These are phyloP conservation scores for Mortierella hygrophila DNA, from an alignment of 192 early-diverging fungal species.

Conservation along the genomic window DNA sequence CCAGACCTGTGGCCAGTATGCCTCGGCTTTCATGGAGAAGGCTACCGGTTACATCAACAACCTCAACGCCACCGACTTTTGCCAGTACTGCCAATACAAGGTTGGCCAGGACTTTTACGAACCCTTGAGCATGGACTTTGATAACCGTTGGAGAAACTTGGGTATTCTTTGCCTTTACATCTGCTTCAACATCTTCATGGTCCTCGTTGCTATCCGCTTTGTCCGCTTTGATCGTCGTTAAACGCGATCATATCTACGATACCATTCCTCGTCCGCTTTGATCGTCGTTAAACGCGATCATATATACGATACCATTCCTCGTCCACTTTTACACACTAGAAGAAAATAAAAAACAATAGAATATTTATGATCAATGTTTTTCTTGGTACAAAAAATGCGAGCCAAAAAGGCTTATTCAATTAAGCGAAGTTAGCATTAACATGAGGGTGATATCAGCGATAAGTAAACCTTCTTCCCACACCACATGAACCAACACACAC, in stretches of 20 bases:
- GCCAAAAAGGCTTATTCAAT: too few relatives aligned
- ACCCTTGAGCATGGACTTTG: slow-evolving; percentile 60
- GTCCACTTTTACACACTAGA: too few relatives aligned
- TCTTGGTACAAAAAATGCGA: too few relatives aligned
- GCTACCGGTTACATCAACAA: slow-evolving; percentile 73
- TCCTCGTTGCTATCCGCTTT: slow-evolving; percentile 55
- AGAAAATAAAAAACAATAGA: too few relatives aligned
- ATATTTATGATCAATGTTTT: too few relatives aligned
- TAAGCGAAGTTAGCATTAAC: too few relatives aligned
- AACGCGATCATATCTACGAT: not conserved
- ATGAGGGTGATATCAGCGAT: too few relatives aligned
- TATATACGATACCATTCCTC: not conserved
- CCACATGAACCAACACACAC: too few relatives aligned
- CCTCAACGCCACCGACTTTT: slow-evolving; percentile 61
- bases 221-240: slow-evolving; percentile 55
- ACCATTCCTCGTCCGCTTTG: not conserved
- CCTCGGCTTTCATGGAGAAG: slow-evolving; percentile 61
- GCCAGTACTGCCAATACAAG: slow-evolving; percentile 74
- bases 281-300: slow-evolving; percentile 35
- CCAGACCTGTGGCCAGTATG: slow-evolving; percentile 75
- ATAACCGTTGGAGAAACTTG: slow-evolving; percentile 78
- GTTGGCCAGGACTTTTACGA: slow-evolving; percentile 70
- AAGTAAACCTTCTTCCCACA: too few relatives aligned
- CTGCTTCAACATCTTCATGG: slow-evolving; percentile 62
- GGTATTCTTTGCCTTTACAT: slow-evolving; percentile 71